These are phyloP conservation scores for Catunica adiposa DNA, from an alignment of 2,329 filamentous ascomycete species.

Conservation along the genomic window DNA sequence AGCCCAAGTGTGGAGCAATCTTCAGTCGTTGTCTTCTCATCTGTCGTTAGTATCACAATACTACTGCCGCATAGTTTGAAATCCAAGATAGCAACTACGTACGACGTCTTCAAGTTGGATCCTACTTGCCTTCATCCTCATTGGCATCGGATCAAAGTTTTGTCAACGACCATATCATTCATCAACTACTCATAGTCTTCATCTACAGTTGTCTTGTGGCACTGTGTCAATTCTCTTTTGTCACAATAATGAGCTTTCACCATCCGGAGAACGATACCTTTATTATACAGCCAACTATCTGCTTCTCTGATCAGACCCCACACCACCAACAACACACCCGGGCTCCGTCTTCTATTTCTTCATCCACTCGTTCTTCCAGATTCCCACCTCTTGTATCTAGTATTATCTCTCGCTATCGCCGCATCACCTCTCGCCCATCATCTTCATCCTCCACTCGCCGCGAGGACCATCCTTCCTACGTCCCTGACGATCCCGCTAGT, in stretches of 20 bases:
- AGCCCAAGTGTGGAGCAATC: not conserved
- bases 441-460: not conserved
- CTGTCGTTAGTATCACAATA: not conserved
- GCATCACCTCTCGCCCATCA: slow-evolving; percentile 2
- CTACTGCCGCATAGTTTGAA: not conserved
- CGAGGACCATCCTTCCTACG: not conserved
- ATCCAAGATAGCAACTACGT: not conserved
- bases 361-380: not conserved
- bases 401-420: slow-evolving; percentile 8
- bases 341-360: not conserved
- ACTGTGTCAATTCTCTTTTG: not conserved
- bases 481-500: not conserved
- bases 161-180: not conserved
- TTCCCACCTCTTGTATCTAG: slow-evolving; percentile 7
- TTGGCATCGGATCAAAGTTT: not conserved
- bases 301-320: not conserved
- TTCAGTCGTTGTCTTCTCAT: not conserved
- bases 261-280: slow-evolving; percentile 4
- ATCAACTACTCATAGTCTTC: not conserved
- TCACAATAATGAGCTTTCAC: slow-evolving; percentile 12
- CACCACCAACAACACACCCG: not conserved
- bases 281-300: not conserved
- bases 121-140: not conserved
- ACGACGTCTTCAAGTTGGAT: not conserved
- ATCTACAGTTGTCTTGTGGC: not conserved